phyloP scores from a whole-genome alignment of 352 stramenopile species.

The Globisporangium nagaii region DNA sequence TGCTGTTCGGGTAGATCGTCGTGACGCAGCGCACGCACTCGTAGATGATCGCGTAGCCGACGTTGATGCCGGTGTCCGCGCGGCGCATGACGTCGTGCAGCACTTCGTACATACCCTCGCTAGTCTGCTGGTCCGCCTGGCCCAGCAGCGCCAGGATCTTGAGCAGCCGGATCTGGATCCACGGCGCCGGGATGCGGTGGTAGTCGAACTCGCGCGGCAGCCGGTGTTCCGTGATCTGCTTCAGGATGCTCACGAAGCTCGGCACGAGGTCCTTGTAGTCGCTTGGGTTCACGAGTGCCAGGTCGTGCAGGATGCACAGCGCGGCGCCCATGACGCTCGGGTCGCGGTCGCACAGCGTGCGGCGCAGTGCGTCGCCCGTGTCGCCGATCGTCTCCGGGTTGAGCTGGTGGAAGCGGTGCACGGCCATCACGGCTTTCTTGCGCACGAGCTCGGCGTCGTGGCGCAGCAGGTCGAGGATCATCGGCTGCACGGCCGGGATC shows the following conservation, averaged over 20 bases:
- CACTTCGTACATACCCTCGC: slow-evolving; percentile 99
- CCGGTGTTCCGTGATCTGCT: slow-evolving; percentile 99
- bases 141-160: slow-evolving; percentile 96
- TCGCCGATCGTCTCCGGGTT: slow-evolving; percentile 90
- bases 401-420: slow-evolving; percentile 99
- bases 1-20: slow-evolving; percentile 99
- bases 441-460: slow-evolving; percentile 97
- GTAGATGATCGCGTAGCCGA: slow-evolving; percentile 99
- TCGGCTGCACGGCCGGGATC: slow-evolving; percentile 94
- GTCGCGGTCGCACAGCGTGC: slow-evolving; percentile 98
- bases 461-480: slow-evolving; percentile 94
- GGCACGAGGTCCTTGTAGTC: slow-evolving; percentile 99
- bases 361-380: slow-evolving; percentile 89
- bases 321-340: slow-evolving; percentile 97
- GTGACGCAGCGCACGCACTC: slow-evolving; percentile 98
- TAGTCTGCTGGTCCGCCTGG: slow-evolving; percentile 90
- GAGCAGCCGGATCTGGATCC: slow-evolving; percentile 98
- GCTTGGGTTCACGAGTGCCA: slow-evolving; percentile 85
- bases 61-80: slow-evolving; percentile 99
- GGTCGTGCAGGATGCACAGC: slow-evolving; percentile 91
- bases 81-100: slow-evolving; percentile 97
- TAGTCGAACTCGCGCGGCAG: slow-evolving; percentile 99
- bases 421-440: slow-evolving; percentile 98
- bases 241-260: slow-evolving; percentile 98
- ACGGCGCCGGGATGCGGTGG: slow-evolving; percentile 98